phyloP scores from a whole-genome alignment of 345 rosid species.

The Gossypium herbaceum region DNA sequence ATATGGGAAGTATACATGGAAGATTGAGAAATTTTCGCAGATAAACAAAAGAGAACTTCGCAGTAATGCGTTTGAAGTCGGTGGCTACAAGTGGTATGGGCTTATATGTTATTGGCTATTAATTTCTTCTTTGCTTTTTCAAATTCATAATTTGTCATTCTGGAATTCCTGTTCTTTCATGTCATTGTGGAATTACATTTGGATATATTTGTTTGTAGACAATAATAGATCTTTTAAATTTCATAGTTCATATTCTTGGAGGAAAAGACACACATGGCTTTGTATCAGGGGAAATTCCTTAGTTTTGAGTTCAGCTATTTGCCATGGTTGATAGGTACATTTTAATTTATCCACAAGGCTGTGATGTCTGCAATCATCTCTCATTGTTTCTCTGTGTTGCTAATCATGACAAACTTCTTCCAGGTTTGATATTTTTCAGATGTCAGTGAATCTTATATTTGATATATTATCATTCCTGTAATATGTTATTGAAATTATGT shows the following conservation, averaged over 20 bases:
- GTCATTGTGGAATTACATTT: not conserved
- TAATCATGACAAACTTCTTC: slow-evolving; percentile 87
- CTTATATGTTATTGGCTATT: slow-evolving; percentile 18
- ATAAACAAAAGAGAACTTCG: slow-evolving; percentile 76
- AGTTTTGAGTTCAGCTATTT: slow-evolving; percentile 13
- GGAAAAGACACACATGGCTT: too few relatives aligned
- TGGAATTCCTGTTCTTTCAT: not conserved
- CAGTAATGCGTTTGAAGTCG: slow-evolving; percentile 76
- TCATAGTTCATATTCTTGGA: not conserved
- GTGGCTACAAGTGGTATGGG: slow-evolving; percentile 86
- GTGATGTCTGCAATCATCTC: slow-evolving; percentile 90
- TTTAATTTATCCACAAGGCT: slow-evolving; percentile 81
- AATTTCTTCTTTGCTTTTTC: slow-evolving; percentile 2
- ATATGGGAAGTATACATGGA: slow-evolving; percentile 80
- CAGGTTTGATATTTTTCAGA: slow-evolving; percentile 49
- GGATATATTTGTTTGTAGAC: not conserved
- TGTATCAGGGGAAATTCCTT: not conserved
- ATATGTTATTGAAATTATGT: slow-evolving; percentile 10
- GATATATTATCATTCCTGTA: not conserved
- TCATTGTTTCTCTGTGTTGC: slow-evolving; percentile 92
- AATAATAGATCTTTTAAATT: not conserved
- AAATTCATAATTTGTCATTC: not conserved
- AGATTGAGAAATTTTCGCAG: slow-evolving; percentile 82
- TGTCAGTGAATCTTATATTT: not conserved
- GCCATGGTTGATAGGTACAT: slow-evolving; percentile 60